Conservation (phyloP, 164 flowering plant species). For the Tetrastigma voinierianum region DNA sequence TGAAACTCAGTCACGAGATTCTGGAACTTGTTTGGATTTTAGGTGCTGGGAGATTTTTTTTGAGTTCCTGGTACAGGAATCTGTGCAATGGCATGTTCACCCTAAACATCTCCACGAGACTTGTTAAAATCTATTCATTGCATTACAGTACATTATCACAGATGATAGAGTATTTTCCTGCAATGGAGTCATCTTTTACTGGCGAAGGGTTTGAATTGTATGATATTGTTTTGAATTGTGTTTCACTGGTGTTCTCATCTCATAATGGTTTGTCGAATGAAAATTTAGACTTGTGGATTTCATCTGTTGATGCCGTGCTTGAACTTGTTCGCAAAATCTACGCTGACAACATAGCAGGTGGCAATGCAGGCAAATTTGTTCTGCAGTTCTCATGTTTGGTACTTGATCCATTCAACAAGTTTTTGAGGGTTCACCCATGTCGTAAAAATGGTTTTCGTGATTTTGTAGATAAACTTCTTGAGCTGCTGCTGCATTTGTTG, state of each 20-base stretch:
- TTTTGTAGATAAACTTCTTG: slow-evolving; percentile 74
- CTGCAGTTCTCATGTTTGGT: slow-evolving; percentile 46
- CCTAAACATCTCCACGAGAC: slow-evolving; percentile 47
- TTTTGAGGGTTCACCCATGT: slow-evolving; percentile 66
- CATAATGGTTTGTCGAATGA: slow-evolving; percentile 57
- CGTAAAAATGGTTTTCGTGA: slow-evolving; percentile 67
- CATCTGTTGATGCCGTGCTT: slow-evolving; percentile 36
- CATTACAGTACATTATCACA: slow-evolving; percentile 35
- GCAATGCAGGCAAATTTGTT: slow-evolving; percentile 20
- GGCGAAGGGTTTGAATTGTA: slow-evolving; percentile 35
- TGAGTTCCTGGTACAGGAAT: slow-evolving; percentile 64
- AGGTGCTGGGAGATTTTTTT: slow-evolving; percentile 84
- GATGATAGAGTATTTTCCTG: slow-evolving; percentile 1
- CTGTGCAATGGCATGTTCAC: slow-evolving; percentile 28
- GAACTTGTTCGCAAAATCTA: slow-evolving; percentile 36
- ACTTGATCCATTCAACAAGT: slow-evolving; percentile 68
- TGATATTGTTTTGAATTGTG: slow-evolving; percentile 42
- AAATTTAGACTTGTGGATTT: slow-evolving; percentile 58
- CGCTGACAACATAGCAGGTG: slow-evolving; percentile 14
- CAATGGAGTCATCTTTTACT: slow-evolving; percentile 13
- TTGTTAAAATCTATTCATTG: slow-evolving; percentile 46
- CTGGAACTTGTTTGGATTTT: slow-evolving; percentile 44
- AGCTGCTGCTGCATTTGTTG: slow-evolving; percentile 53
- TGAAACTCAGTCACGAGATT: slow-evolving; percentile 13
- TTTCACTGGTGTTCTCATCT: slow-evolving; percentile 48